A percentile compares a stretch with the other conserved stretches of the same genome.
Conservation (phyloP, 2,329 filamentous ascomycete species). For the Sporothrix protearum region DNA sequence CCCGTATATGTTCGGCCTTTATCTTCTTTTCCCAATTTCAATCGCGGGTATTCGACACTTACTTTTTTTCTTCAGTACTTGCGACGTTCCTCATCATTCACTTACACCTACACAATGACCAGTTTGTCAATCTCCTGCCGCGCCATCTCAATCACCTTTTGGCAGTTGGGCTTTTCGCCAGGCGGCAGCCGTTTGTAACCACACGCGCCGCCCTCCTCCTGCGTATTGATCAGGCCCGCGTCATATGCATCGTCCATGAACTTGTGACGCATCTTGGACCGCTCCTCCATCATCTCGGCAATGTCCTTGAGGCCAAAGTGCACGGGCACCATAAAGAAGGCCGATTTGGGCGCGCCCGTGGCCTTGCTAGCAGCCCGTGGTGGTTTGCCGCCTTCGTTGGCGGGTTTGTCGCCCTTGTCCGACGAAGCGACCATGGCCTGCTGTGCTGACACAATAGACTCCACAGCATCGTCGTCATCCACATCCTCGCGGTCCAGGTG, state of each 20-base stretch:
- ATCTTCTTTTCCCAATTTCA: not conserved
- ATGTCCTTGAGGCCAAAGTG: conserved; percentile 55
- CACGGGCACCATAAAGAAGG: conserved; percentile 28
- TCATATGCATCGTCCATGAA: conserved; percentile 46
- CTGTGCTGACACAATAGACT: not conserved
- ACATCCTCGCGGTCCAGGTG: conserved; percentile 23
- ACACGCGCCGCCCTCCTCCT: conserved; percentile 26
- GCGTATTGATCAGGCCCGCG: conserved; percentile 36
- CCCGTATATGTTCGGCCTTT: not conserved
- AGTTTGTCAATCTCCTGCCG: conserved; percentile 52
- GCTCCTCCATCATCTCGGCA: conserved; percentile 51
- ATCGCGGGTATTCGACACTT: not conserved
- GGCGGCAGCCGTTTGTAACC: conserved; percentile 35
- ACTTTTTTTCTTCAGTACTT: not conserved
- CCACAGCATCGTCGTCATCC: not conserved
- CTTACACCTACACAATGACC: conserved; percentile 41
- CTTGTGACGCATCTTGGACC: conserved; percentile 48
- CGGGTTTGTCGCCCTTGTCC: not conserved
- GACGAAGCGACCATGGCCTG: not conserved
- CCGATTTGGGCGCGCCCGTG: not conserved
- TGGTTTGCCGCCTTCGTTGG: no score
- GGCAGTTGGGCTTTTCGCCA: conserved; percentile 45
- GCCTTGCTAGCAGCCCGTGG: not conserved
- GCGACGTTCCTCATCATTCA: not conserved
- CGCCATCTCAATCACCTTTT: conserved; percentile 53